Conservation (phyloP, 768 basidiomycete genomes). For the Coprinopsis marcescibilis region DNA sequence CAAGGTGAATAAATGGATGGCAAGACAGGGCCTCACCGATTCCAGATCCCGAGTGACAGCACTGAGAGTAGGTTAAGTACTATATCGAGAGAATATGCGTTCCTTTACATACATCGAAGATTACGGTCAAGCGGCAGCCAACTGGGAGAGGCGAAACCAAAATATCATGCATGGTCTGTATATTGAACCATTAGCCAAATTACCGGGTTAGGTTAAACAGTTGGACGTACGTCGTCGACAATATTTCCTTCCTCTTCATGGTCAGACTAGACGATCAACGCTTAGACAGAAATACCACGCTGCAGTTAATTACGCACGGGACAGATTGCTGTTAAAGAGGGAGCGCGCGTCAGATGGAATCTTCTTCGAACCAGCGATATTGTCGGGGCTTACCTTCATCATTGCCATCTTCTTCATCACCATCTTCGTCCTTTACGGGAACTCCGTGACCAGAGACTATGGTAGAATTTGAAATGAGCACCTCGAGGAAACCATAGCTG, state of each 20-base stretch:
- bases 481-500: not conserved
- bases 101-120: conserved; percentile 41
- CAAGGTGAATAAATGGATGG: not conserved
- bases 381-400: conserved; percentile 75
- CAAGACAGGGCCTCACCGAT: not conserved
- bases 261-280: conserved; percentile 30
- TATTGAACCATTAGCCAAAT: not conserved
- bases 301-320: conserved; percentile 53
- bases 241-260: conserved; percentile 63
- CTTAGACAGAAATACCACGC: not conserved
- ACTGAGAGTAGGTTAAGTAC: not conserved
- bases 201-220: not conserved
- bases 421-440: conserved; percentile 75
- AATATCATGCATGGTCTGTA: conserved; percentile 55
- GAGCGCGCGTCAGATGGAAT: no score
- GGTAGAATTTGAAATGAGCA: not conserved
- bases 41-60: conserved; percentile 9
- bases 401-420: conserved; percentile 78
- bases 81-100: not conserved
- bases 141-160: conserved; percentile 79
- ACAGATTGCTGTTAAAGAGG: conserved; percentile 62
- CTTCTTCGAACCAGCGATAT: no score
- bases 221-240: conserved; percentile 80
- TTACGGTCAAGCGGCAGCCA: conserved; percentile 84
- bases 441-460: conserved; percentile 94